phyloP scores from a whole-genome alignment of 306 rosid genomes.

The Cajanus cajan region DNA sequence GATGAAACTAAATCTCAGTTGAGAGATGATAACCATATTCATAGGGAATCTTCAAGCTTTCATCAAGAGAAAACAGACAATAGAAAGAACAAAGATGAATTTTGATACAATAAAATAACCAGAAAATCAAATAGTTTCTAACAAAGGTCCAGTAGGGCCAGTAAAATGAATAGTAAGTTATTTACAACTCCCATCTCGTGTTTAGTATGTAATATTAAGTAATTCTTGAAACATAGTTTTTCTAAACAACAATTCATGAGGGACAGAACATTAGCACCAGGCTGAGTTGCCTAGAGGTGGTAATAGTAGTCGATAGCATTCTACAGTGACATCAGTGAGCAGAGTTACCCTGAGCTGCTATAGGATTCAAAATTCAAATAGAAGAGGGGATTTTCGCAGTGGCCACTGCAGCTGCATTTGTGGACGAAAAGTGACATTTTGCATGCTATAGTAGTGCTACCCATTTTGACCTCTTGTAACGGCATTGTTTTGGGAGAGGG shows the following conservation, averaged over 20 bases:
- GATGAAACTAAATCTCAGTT: background rate
- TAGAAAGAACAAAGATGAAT: background rate
- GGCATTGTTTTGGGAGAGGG: too few relatives aligned
- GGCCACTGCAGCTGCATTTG: background rate
- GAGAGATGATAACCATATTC: slow-evolving; percentile 2
- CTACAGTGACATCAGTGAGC: background rate
- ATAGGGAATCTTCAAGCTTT: background rate
- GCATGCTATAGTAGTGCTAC: background rate
- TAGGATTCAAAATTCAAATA: background rate
- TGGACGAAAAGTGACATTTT: background rate
- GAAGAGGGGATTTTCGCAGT: background rate
- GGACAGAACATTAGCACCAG: background rate
- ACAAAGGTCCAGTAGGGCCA: background rate
- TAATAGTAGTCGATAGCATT: background rate
- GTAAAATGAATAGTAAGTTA: background rate
- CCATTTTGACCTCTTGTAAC: background rate
- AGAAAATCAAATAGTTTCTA: slow-evolving; percentile 19
- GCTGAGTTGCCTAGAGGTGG: background rate
- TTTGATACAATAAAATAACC: background rate
- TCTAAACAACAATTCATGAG: background rate
- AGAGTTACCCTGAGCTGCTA: background rate
- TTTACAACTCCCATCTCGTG: background rate
- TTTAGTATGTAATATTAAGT: background rate
- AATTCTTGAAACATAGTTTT: slow-evolving; percentile 1
- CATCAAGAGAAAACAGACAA: background rate